Conservation (phyloP, 768 basidiomycete genomes). For the Mycena galopus region DNA sequence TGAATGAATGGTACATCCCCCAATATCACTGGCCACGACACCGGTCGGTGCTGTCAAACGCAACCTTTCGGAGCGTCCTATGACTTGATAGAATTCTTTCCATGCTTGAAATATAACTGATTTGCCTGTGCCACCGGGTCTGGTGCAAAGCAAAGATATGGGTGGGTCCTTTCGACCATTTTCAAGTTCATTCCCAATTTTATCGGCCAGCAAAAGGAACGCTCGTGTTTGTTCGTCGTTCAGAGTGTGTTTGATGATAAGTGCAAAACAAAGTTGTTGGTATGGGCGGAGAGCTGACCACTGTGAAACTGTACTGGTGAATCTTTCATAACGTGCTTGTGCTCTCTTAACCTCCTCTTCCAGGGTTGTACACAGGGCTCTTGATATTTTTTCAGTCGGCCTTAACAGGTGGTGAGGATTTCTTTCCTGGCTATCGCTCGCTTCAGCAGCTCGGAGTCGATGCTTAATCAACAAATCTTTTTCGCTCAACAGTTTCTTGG, state of each 20-base stretch:
- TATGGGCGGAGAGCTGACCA: background rate
- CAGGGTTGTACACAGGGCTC: slow-evolving; percentile 25
- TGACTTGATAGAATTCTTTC: background rate
- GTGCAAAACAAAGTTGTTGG: background rate
- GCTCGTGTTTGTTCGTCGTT: background rate
- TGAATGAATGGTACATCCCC: background rate
- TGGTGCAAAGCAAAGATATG: background rate
- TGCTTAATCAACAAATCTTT: slow-evolving; percentile 4
- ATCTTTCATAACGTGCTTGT: background rate
- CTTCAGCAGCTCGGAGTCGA: slow-evolving; percentile 2
- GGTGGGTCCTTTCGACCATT: background rate
- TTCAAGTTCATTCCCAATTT: background rate
- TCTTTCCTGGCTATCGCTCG: background rate
- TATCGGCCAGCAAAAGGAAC: background rate
- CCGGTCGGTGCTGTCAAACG: background rate
- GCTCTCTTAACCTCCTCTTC: slow-evolving; percentile 18
- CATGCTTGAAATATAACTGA: background rate
- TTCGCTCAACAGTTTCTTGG: slow-evolving; percentile 1
- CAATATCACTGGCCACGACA: background rate
- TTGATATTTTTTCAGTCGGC: background rate
- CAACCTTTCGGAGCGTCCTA: background rate
- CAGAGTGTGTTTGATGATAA: background rate
- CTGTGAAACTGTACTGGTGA: background rate
- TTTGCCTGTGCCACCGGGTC: background rate
- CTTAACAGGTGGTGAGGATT: background rate